Evolutionary conservation across 1,284 basidiomycete species (phyloP), one percentile per base, ranked within the genome.

Genomic region (Leccinum subfulvum): DNA sequence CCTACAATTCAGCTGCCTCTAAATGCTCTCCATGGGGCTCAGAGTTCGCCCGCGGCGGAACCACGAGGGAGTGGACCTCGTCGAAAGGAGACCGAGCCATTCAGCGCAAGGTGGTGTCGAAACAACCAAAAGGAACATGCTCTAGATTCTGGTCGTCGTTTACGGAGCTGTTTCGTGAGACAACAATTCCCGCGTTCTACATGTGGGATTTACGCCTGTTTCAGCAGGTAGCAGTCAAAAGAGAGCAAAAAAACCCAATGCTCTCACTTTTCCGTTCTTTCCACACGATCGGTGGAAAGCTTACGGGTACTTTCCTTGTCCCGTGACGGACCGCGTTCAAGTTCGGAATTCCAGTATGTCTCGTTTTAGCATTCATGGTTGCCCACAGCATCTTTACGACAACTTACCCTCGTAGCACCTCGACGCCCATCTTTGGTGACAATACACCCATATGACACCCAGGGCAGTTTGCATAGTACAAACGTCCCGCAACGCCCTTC

Each of bases 291-390:
- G 21, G 35, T 58, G 58, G 54, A 64, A 57, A 49, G 9, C 57
- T 1, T 57, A 49, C 14, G 61, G 61, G 13, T 28, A 18, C 21
- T 44, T n/a, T 28, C 28, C 60, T 35, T 44, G 35, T 26, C 57
- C 57, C 6, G 26, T 56, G 7, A 47, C 33, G 3, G 37, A 41
- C 11, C 35, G 44, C 33, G 71, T 78, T 2, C 66, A 70, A 30
- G 74, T 77, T 5, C 63, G 68, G 54, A 81, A 81, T 66, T 71
- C 77, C 18, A 74, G 81, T 81, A 66, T 65, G 79, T 74, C 54
- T 35, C 53, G 6, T 39, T 23, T 26, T 23, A 23, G 7, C 23
- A 1, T 39, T 23, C 35, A 16, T 16, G 1, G 16, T 7, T 14
- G 13, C 21, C 4, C 14, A 14, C n/a, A 49, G 11, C 0, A 1